Percentiles rank a stretch among this genome's conserved stretches.
phyloP scores from a whole-genome alignment of 2,329 filamentous ascomycete species.

The Alternaria postmessia region DNA sequence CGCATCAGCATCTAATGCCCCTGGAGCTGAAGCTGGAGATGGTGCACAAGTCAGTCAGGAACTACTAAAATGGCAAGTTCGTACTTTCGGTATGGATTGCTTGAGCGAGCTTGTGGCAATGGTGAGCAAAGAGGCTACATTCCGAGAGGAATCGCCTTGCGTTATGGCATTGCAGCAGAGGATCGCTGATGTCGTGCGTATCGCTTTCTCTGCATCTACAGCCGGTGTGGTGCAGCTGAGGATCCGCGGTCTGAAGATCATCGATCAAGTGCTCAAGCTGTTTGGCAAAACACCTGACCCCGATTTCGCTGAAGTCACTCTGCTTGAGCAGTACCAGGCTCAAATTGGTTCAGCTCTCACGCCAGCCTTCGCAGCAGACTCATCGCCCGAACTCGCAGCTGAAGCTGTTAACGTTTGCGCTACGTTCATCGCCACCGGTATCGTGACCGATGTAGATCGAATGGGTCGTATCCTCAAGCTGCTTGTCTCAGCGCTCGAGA shows the following conservation, averaged over 20 bases:
- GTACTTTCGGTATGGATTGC: slow-evolving; percentile 90
- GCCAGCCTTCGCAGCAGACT: slow-evolving; percentile 93
- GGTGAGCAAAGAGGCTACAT: slow-evolving; percentile 78
- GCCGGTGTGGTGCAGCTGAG: slow-evolving; percentile 89
- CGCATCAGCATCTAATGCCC: slow-evolving; percentile 73
- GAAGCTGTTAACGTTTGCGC: slow-evolving; percentile 97
- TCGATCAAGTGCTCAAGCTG: slow-evolving; percentile 89
- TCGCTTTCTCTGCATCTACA: slow-evolving; percentile 97
- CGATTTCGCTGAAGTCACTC: slow-evolving; percentile 95
- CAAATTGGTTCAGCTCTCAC: slow-evolving; percentile 97
- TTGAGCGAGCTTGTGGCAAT: slow-evolving; percentile 82
- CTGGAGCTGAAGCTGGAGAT: slow-evolving; percentile 53
- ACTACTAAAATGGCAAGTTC: slow-evolving; percentile 91
- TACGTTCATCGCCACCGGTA: slow-evolving; percentile 96
- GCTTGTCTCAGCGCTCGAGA: slow-evolving; percentile 87
- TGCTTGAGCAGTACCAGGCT: slow-evolving; percentile 97
- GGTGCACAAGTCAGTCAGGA: slow-evolving; percentile 70
- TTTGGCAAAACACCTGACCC: slow-evolving; percentile 96
- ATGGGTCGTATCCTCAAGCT: slow-evolving; percentile 98
- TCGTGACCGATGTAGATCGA: slow-evolving; percentile 96
- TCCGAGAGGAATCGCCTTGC: slow-evolving; percentile 79
- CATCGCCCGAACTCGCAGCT: slow-evolving; percentile 91
- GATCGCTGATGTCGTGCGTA: slow-evolving; percentile 91
- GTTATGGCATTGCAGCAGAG: slow-evolving; percentile 80
- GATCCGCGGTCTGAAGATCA: slow-evolving; percentile 90